These are phyloP conservation scores for Cercospora sp. DNA, from an alignment of 2,329 filamentous ascomycete species.

Conservation along the genomic window DNA sequence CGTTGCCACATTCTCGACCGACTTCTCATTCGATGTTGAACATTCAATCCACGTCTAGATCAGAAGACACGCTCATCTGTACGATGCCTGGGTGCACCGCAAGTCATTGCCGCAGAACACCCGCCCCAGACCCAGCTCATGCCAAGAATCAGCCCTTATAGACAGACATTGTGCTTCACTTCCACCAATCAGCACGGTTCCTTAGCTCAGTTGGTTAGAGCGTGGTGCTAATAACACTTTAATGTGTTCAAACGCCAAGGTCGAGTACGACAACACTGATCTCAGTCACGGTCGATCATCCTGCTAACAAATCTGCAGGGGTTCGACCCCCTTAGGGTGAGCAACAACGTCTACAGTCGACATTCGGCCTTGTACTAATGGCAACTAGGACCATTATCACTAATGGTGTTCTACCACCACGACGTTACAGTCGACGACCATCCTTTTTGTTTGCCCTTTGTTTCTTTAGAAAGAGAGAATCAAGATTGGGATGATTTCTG, in stretches of 20 bases:
- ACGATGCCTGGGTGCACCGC: too few relatives aligned
- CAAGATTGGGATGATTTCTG: too few relatives aligned
- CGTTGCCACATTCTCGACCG: too few relatives aligned
- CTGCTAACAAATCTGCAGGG: not conserved
- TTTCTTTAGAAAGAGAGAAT: too few relatives aligned
- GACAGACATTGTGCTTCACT: too few relatives aligned
- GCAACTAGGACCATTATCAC: not conserved
- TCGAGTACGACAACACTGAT: slow-evolving; percentile 5
- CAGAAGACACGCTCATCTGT: too few relatives aligned
- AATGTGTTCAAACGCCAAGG: slow-evolving; percentile 23
- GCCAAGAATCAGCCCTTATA: not conserved
- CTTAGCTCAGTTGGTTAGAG: slow-evolving; percentile 31
- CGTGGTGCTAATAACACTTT: slow-evolving; percentile 28
- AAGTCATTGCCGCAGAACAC: not conserved
- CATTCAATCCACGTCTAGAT: too few relatives aligned
- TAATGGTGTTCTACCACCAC: not conserved
- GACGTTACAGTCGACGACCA: slow-evolving; percentile 8
- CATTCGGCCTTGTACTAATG: too few relatives aligned
- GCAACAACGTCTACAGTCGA: too few relatives aligned
- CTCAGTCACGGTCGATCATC: not conserved
- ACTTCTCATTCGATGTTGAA: too few relatives aligned
- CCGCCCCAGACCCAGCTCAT: too few relatives aligned
- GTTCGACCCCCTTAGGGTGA: slow-evolving; percentile 21
- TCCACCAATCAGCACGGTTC: not conserved
- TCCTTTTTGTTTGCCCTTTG: not conserved